phyloP scores from a whole-genome alignment of 2,329 filamentous ascomycete species.

The Calonectria pteridis region DNA sequence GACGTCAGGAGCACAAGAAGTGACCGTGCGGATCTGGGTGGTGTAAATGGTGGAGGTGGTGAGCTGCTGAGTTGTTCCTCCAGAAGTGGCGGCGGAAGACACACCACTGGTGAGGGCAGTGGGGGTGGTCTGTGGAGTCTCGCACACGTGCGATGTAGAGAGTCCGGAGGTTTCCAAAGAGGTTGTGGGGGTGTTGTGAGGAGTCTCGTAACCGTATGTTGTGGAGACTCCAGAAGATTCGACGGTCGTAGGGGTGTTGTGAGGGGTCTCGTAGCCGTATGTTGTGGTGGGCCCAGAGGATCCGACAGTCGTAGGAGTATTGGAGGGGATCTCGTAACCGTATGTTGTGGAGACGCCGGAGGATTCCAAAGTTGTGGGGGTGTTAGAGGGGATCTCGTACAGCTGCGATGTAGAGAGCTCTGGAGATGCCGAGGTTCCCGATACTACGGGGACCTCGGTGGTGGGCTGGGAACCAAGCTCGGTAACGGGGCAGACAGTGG shows the following conservation, averaged over 20 bases:
- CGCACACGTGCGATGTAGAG: constrained; percentile 11
- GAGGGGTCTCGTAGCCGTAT: not conserved
- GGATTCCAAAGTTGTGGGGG: not conserved
- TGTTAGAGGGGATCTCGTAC: not conserved
- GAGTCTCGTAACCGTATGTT: not conserved
- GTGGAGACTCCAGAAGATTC: not conserved
- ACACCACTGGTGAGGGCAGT: not conserved
- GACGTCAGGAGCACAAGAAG: not conserved
- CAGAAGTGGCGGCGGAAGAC: constrained; percentile 8
- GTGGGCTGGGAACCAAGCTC: constrained; percentile 21
- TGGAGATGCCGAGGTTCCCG: not conserved
- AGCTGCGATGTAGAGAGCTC: not conserved
- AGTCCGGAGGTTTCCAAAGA: not conserved
- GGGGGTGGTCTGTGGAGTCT: constrained; percentile 2
- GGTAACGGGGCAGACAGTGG: constrained; percentile 40
- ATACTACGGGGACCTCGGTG: not conserved
- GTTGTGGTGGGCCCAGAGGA: not conserved
- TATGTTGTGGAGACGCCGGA: too few relatives aligned
- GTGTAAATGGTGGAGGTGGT: constrained; percentile 34
- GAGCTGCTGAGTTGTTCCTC: constrained; percentile 24
- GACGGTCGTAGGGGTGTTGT: not conserved
- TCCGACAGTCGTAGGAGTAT: not conserved
- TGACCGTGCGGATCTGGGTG: constrained; percentile 32
- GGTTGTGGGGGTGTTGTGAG: not conserved
- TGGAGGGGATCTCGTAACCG: not conserved